Evolutionary conservation across 2,329 filamentous ascomycete genomes (phyloP).

Genomic region (Colletotrichum tanaceti): DNA sequence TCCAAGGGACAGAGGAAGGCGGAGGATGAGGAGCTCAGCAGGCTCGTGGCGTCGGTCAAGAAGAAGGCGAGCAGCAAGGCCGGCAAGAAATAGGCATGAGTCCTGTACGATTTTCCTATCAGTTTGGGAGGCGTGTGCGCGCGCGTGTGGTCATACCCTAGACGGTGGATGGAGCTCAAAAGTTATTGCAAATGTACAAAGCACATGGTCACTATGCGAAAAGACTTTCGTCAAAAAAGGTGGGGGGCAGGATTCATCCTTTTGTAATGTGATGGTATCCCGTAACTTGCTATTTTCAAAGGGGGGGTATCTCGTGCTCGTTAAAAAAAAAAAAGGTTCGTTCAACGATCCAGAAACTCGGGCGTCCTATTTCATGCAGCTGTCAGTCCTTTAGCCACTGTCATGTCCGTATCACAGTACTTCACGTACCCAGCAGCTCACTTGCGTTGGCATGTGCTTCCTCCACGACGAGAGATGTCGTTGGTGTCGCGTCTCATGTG

Average conservation of each 20-base stretch:
- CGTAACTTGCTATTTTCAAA: neutral
- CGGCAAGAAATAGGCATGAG: conserved; percentile 18
- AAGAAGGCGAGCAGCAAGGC: conserved; percentile 34
- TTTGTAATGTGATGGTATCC: neutral
- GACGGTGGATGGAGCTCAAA: conserved; percentile 5
- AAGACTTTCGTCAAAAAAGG: neutral
- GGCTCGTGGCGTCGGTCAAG: conserved; percentile 40
- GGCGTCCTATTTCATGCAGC: neutral
- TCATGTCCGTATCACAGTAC: no score
- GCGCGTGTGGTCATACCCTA: conserved; percentile 28
- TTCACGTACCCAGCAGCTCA: neutral
- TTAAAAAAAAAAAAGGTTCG: neutral
- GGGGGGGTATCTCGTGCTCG: neutral
- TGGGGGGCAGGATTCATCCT: neutral
- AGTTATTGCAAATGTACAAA: conserved; percentile 19
- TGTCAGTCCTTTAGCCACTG: neutral
- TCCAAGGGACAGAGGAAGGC: conserved; percentile 56
- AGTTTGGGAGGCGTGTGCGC: conserved; percentile 9
- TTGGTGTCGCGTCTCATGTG: no score
- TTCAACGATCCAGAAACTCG: no score
- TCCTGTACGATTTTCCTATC: neutral
- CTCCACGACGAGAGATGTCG: neutral
- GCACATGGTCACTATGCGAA: neutral
- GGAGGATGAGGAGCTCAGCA: conserved; percentile 25
- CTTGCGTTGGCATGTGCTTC: neutral